Conservation (phyloP, 768 basidiomycete species). For the Mycena epipterygia region DNA sequence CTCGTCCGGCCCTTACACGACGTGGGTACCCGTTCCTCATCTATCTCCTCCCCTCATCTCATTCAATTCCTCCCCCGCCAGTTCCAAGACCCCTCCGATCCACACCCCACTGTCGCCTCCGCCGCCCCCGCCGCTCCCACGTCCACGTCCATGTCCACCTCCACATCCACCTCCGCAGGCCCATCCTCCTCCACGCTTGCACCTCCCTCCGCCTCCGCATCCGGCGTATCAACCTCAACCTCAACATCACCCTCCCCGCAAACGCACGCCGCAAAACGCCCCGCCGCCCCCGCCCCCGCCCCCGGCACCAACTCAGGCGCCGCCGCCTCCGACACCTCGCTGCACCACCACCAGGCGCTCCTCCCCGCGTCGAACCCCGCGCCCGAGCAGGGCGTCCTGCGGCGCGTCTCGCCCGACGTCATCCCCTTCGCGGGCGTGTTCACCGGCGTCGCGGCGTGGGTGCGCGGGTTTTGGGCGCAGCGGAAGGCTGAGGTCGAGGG, state of each 20-base stretch:
- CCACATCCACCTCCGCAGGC: slow-evolving; percentile 42
- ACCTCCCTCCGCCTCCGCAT: slow-evolving; percentile 10
- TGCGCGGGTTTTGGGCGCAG: slow-evolving; percentile 20
- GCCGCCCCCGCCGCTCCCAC: not conserved
- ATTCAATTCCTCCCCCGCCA: not conserved
- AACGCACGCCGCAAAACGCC: slow-evolving; percentile 15
- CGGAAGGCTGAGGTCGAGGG: not conserved
- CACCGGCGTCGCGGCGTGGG: slow-evolving; percentile 33
- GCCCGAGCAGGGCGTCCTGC: slow-evolving; percentile 47
- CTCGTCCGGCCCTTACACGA: slow-evolving; percentile 69
- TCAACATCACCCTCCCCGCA: not conserved
- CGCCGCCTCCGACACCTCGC: not conserved
- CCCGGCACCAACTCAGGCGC: not conserved
- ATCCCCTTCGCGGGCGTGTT: slow-evolving; percentile 56
- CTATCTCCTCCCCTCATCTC: not conserved
- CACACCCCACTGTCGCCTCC: not conserved
- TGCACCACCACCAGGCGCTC: slow-evolving; percentile 49
- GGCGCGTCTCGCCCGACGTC: slow-evolving; percentile 43
- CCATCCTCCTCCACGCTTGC: slow-evolving; percentile 24
- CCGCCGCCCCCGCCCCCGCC: not conserved
- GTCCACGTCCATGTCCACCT: slow-evolving; percentile 23
- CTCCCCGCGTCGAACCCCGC: slow-evolving; percentile 54
- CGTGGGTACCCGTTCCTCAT: too few relatives aligned
- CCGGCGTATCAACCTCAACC: not conserved
- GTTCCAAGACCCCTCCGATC: not conserved